A percentile compares a stretch with the other conserved stretches of the same genome.
Evolutionary conservation across 164 flowering plant species (phyloP).

Genomic region (Kingdonia uniflora): DNA sequence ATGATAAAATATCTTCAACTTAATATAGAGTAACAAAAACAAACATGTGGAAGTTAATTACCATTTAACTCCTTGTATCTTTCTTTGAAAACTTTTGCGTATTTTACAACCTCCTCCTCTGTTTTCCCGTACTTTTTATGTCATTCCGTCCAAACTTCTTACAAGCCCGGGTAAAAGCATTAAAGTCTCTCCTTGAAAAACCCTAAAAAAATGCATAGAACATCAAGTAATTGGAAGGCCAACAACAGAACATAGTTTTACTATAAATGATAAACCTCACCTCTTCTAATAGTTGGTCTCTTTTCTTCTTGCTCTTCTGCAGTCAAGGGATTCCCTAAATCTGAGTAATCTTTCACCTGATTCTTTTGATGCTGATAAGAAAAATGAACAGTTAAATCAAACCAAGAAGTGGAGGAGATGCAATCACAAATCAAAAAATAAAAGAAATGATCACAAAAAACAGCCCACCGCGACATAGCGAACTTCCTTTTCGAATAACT

Average conservation of each 20-base stretch:
- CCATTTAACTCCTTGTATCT: slow-evolving; percentile 95
- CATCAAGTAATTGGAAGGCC: slow-evolving; percentile 1
- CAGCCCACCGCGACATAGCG: slow-evolving; percentile 80
- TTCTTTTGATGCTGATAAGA: slow-evolving; percentile 46
- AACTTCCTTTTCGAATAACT: slow-evolving; percentile 94
- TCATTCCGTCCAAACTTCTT: slow-evolving; percentile 96
- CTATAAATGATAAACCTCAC: slow-evolving; percentile 20
- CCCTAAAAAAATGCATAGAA: slow-evolving; percentile 44
- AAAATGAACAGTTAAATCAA: background rate
- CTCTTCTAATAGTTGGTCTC: slow-evolving; percentile 75
- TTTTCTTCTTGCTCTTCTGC: slow-evolving; percentile 94
- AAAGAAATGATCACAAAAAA: background rate
- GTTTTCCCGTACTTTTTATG: slow-evolving; percentile 76
- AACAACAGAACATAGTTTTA: background rate
- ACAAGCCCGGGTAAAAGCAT: slow-evolving; percentile 93
- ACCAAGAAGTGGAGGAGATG: background rate
- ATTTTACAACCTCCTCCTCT: slow-evolving; percentile 91
- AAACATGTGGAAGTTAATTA: slow-evolving; percentile 13
- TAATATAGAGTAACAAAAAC: no score
- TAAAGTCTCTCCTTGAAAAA: slow-evolving; percentile 92
- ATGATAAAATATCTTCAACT: no score
- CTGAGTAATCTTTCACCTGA: slow-evolving; percentile 59
- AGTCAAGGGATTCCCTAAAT: slow-evolving; percentile 75
- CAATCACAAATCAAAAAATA: background rate
- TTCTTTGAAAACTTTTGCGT: slow-evolving; percentile 85